Evolutionary conservation across 805 yeast genomes (phyloP).

Genomic region (Candida patagonica): DNA sequence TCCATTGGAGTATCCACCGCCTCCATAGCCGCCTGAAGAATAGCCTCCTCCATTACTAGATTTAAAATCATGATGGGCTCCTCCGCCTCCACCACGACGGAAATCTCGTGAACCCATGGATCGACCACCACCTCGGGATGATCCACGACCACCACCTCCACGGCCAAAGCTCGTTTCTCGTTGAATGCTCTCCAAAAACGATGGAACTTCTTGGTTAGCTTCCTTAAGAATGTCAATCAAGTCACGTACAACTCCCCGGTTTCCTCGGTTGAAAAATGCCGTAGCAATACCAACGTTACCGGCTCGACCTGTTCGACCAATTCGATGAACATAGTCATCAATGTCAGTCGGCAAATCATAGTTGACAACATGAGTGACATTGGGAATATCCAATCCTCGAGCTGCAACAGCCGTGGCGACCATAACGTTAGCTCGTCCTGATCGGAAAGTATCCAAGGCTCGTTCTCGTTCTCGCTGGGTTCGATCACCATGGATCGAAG

Average conservation of each 20-base stretch:
- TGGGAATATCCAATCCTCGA: constrained; percentile 99
- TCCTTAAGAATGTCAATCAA: constrained; percentile 79
- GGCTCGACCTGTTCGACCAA: constrained; percentile 99
- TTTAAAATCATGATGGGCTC: constrained; percentile 20
- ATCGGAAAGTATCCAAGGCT: constrained; percentile 88
- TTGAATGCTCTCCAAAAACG: constrained; percentile 67
- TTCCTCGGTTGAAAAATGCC: constrained; percentile 95
- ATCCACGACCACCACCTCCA: constrained; percentile 48
- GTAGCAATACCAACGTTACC: constrained; percentile 99
- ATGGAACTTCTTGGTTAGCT: constrained; percentile 97
- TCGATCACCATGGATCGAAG: constrained; percentile 99
- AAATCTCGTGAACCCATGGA: constrained; percentile 38
- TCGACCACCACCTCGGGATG: constrained; percentile 36
- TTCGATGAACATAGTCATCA: constrained; percentile 98
- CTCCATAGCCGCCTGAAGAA: constrained; percentile 16
- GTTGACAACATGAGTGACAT: constrained; percentile 95
- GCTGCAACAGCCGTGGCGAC: constrained; percentile 99
- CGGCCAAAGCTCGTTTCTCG: constrained; percentile 56
- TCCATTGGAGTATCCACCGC: constrained; percentile 9
- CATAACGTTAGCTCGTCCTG: constrained; percentile 84
- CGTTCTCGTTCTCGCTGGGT: constrained; percentile 96
- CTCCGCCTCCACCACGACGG: constrained; percentile 36
- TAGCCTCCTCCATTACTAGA: constrained; percentile 11
- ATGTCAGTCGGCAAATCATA: constrained; percentile 94
- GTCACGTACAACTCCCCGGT: constrained; percentile 81